Conservation (phyloP, 345 rosid species). For the Leavenworthia alabamica region DNA sequence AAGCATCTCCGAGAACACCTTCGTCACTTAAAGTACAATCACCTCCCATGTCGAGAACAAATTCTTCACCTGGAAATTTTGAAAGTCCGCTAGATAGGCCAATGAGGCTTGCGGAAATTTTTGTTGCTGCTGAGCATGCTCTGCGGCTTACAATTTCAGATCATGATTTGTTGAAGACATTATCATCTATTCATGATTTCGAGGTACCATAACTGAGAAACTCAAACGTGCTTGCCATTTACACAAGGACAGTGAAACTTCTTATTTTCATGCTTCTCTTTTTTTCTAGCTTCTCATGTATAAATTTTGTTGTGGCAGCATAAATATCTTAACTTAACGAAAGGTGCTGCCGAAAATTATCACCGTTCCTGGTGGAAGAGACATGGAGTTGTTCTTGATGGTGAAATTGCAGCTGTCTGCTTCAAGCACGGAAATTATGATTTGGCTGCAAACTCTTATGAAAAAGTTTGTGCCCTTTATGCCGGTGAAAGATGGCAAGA, state of each 20-base stretch:
- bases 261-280: neutral
- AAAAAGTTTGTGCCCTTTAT: conserved; percentile 94
- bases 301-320: conserved; percentile 48
- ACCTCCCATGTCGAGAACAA: conserved; percentile 55
- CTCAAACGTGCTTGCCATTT: conserved; percentile 4
- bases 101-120: conserved; percentile 94
- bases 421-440: conserved; percentile 83
- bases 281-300: conserved; percentile 6
- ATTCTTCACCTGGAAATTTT: conserved; percentile 78
- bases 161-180: conserved; percentile 55
- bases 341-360: conserved; percentile 96
- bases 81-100: conserved; percentile 83
- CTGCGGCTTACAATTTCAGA: conserved; percentile 65
- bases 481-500: conserved; percentile 99
- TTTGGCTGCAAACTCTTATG: conserved; percentile 92
- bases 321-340: conserved; percentile 79
- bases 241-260: neutral
- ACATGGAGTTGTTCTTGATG: conserved; percentile 96
- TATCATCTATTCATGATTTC: conserved; percentile 72
- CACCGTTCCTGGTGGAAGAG: conserved; percentile 99
- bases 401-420: conserved; percentile 94
- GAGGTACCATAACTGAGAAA: conserved; percentile 52
- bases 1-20: conserved; percentile 41
- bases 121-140: conserved; percentile 92
- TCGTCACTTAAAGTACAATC: conserved; percentile 40